These are phyloP conservation scores for Abrus pulchellus DNA, from an alignment of 306 rosid species.

Conservation along the genomic window DNA sequence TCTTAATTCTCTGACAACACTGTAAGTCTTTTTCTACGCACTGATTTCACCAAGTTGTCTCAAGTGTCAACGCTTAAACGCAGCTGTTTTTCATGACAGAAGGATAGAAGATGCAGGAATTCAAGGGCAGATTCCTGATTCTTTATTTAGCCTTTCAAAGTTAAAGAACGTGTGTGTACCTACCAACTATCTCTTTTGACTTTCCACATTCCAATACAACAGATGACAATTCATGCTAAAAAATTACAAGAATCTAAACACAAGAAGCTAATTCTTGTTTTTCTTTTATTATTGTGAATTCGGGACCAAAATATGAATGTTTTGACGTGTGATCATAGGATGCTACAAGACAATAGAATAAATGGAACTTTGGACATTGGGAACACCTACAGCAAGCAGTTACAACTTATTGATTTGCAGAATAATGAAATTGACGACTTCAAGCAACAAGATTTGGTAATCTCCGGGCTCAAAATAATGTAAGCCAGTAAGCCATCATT, in stretches of 20 bases:
- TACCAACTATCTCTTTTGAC: neutral
- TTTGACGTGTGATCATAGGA: neutral
- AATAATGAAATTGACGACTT: neutral
- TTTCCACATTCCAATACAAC: neutral
- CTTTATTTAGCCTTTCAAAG: slow-evolving; percentile 8
- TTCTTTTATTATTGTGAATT: neutral
- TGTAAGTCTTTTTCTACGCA: neutral
- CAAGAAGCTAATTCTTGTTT: neutral
- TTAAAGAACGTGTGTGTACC: slow-evolving; percentile 5
- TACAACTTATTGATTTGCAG: slow-evolving; percentile 8
- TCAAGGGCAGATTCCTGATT: slow-evolving; percentile 11
- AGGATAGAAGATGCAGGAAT: neutral
- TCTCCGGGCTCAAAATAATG: neutral
- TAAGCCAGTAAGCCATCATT: neutral
- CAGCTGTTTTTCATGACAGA: neutral
- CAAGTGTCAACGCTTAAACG: neutral
- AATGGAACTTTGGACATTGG: neutral
- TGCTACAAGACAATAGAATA: neutral
- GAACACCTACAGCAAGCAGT: neutral
- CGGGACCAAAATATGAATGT: neutral
- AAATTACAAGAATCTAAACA: neutral
- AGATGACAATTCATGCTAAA: neutral
- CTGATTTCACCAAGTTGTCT: neutral
- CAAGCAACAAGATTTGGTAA: neutral
- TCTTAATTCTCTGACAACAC: neutral